Base-by-base conservation (phyloP, 2,329 filamentous ascomycete genomes). In the Cytospora leucostoma region DNA sequence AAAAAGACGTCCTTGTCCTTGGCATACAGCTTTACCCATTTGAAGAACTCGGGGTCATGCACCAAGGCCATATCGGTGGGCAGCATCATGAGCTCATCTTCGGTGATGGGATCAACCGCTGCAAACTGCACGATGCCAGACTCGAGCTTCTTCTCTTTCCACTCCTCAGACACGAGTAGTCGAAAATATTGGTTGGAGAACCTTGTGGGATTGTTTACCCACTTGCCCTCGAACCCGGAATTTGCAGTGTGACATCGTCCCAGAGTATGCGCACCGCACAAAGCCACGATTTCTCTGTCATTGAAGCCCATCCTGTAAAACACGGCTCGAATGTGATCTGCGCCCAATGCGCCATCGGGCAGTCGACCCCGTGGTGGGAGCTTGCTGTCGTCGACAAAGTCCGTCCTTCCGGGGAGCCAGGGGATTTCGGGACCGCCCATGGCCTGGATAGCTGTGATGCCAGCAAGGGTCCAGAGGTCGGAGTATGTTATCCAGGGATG, bases 261-360 rank as follows among this genome's bases (percentile, higher is more conserved):
- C 44, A 97, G 85, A 60, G 92, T 90, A 80, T 97, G 93, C 57
- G 90, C 93, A 70, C 92, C 93, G 38, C 84, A 84, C 61, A 98
- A 85, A 37, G 94, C 95, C 55, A 97, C 94, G 74, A 98, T 98
- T 79, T 97, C 93, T 72, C 90, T 91, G 79, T 99, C 94, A 77
- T 95, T 90, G 84, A 97, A 98, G 68, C 94, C 94, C 94, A 98
- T 98, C 75, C 94, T 92, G 77, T 88, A 86, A 79, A 98, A 99
- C 81, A 98, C 93, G 79, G 87, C 86, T 72, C 95, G 90, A 71
- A 98, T 84, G 80, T 98, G 94, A 74, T 88, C 85, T 65, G 88
- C 81, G 65, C 85, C 89, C 83, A 97, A 87, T 70, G 86, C 77
- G 61, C 85, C 94, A 75, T 99, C 93, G 67, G 93, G 90, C 21